Evolutionary conservation across 2,329 filamentous ascomycete genomes (phyloP).

Genomic region (Helotiales sp.): DNA sequence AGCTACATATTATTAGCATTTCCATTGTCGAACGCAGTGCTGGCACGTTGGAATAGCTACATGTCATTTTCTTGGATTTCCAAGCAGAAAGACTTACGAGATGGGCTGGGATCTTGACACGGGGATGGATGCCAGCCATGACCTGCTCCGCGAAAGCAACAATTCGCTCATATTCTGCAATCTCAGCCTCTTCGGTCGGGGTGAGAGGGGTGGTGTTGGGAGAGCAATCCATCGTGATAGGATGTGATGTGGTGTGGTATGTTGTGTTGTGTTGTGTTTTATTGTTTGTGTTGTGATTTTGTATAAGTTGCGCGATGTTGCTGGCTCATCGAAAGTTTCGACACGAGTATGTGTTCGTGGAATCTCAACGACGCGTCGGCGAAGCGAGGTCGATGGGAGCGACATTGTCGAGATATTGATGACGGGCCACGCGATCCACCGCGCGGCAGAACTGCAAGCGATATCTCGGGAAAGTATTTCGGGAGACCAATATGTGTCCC

Average conservation of each 20-base stretch:
- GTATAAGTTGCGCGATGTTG: not conserved
- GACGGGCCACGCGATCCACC: not conserved
- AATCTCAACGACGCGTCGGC: not conserved
- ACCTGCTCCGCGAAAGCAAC: conserved; percentile 12
- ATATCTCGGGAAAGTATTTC: not conserved
- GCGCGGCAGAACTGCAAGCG: not conserved
- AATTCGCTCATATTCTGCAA: conserved; percentile 9
- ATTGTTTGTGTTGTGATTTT: not conserved
- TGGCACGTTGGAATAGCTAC: not conserved
- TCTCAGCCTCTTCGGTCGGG: not conserved
- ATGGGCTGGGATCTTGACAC: not conserved
- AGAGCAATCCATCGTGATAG: not conserved
- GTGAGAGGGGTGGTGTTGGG: not conserved
- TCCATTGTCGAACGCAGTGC: not conserved
- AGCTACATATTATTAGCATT: not conserved
- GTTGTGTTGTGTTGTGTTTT: too few species aligned
- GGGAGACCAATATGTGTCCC: too few species aligned
- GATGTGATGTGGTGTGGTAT: not conserved
- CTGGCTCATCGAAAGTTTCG: not conserved
- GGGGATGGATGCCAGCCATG: not conserved
- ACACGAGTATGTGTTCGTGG: not conserved
- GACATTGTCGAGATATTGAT: not conserved
- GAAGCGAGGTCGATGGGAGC: not conserved
- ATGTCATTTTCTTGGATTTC: not conserved
- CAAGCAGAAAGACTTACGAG: not conserved